These are phyloP conservation scores for Smallanthus sonchifolius DNA, from an alignment of 129 eudicot species.

Conservation along the genomic window DNA sequence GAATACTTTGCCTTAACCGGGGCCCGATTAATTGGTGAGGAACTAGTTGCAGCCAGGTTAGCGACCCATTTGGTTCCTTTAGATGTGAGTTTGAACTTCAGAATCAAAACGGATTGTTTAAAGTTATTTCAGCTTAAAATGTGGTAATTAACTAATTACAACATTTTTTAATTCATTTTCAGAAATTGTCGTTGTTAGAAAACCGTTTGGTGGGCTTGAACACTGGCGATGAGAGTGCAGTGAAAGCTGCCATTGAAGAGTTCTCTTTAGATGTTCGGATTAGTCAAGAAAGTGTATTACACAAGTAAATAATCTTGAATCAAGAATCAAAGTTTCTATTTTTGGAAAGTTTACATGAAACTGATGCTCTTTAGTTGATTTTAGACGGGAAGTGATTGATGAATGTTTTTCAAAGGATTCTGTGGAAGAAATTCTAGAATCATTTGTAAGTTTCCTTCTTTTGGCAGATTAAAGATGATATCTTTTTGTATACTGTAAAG, in stretches of 20 bases:
- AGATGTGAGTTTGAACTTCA: conserved; percentile 54
- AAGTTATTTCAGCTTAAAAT: neutral
- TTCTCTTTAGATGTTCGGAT: conserved; percentile 59
- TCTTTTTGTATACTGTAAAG: neutral
- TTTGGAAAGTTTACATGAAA: conserved; percentile 3
- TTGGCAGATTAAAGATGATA: neutral
- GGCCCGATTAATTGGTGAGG: conserved; percentile 79
- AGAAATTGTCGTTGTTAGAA: conserved; percentile 73
- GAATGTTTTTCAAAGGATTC: conserved; percentile 86
- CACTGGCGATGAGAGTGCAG: conserved; percentile 53
- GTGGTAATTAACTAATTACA: neutral
- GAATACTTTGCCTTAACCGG: conserved; percentile 94
- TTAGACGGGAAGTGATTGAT: conserved; percentile 63
- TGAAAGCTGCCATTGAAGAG: conserved; percentile 74
- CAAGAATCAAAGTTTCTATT: neutral
- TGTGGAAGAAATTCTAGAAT: conserved; percentile 72
- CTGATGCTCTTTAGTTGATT: conserved; percentile 13
- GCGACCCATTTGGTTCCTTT: conserved; percentile 94
- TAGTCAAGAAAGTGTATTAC: conserved; percentile 72
- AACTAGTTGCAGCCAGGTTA: conserved; percentile 75
- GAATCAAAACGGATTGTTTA: neutral
- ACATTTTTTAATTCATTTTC: neutral
- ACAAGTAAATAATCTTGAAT: conserved; percentile 54
- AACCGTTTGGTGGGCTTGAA: conserved; percentile 54
- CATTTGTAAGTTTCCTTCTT: conserved; percentile 52